A percentile compares a stretch with the other conserved stretches of the same genome.
These are phyloP conservation scores for Teunomyces lycoperdinae DNA, from an alignment of 805 yeast genomes.

Conservation along the genomic window DNA sequence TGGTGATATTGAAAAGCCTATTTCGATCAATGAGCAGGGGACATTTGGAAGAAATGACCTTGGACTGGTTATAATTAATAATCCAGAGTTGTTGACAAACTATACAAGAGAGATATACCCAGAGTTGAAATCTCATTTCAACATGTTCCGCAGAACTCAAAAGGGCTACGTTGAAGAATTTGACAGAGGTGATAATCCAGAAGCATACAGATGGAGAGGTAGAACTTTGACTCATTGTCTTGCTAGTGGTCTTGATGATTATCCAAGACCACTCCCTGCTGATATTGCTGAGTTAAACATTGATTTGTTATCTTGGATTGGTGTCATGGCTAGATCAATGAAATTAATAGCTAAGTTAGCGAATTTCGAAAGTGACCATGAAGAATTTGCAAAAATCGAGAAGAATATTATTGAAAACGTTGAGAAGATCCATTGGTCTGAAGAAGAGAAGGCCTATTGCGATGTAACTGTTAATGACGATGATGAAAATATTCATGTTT, in stretches of 20 bases:
- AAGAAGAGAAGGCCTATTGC: constrained; percentile 64
- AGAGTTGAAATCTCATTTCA: constrained; percentile 68
- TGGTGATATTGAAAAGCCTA: constrained; percentile 30
- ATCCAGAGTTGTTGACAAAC: constrained; percentile 56
- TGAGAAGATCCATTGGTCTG: constrained; percentile 79
- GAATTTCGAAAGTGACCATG: constrained; percentile 56
- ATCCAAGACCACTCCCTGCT: constrained; percentile 79
- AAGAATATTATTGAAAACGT: constrained; percentile 59
- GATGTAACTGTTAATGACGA: constrained; percentile 76
- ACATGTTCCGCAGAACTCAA: constrained; percentile 84
- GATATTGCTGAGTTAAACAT: constrained; percentile 89
- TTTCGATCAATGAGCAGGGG: constrained; percentile 2
- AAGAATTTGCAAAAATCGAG: constrained; percentile 52
- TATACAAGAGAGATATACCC: constrained; percentile 74
- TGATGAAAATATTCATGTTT: constrained; percentile 65
- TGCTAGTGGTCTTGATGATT: constrained; percentile 94
- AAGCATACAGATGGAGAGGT: constrained; percentile 91
- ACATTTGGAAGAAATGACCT: constrained; percentile 28
- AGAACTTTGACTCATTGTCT: constrained; percentile 80
- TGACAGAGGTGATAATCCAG: constrained; percentile 51
- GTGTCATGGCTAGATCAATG: constrained; percentile 85
- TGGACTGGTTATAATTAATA: constrained; percentile 51
- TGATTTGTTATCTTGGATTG: constrained; percentile 90
- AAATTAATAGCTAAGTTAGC: constrained; percentile 64
- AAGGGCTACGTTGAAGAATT: constrained; percentile 70